A percentile compares a stretch with the other conserved stretches of the same genome.
Evolutionary conservation across 805 yeast species (phyloP).

Genomic region (Cyberlindnera xylosilytica): DNA sequence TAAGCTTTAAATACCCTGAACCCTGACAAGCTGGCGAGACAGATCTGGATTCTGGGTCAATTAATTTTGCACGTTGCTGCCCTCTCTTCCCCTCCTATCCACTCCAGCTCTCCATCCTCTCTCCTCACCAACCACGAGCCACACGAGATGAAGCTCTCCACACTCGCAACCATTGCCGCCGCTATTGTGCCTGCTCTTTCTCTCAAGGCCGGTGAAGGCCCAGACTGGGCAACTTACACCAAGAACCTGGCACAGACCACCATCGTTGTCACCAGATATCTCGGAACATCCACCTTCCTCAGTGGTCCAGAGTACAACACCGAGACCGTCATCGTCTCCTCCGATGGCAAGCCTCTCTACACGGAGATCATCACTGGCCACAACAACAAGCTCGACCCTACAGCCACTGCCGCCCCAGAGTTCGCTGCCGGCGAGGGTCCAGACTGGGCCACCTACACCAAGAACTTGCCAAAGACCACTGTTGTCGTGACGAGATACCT

Average conservation of each 20-base stretch:
- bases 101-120: too few species aligned
- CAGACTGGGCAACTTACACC: constrained; percentile 17
- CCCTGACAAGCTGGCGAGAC: too few species aligned
- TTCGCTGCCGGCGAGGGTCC: constrained; percentile 22
- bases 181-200: background rate
- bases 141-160: background rate
- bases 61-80: too few species aligned
- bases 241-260: constrained; percentile 4
- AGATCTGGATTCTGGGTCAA: too few species aligned
- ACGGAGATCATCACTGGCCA: constrained; percentile 5
- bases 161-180: background rate
- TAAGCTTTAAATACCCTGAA: too few species aligned
- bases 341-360: constrained; percentile 5
- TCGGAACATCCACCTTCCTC: constrained; percentile 2
- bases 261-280: constrained; percentile 6
- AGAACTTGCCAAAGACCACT: constrained; percentile 3
- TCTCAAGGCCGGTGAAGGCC: constrained; percentile 16
- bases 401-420: constrained; percentile 14
- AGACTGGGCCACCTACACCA: constrained; percentile 17
- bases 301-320: constrained; percentile 5
- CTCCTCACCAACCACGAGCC: too few species aligned
- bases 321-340: constrained; percentile 4
- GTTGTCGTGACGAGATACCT: constrained; percentile 7
- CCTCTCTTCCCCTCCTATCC: too few species aligned
- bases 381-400: background rate